Percentiles rank a stretch among this genome's conserved stretches.
Evolutionary conservation across 148 eudicot species (phyloP).

Genomic region (Chenopodium album): DNA sequence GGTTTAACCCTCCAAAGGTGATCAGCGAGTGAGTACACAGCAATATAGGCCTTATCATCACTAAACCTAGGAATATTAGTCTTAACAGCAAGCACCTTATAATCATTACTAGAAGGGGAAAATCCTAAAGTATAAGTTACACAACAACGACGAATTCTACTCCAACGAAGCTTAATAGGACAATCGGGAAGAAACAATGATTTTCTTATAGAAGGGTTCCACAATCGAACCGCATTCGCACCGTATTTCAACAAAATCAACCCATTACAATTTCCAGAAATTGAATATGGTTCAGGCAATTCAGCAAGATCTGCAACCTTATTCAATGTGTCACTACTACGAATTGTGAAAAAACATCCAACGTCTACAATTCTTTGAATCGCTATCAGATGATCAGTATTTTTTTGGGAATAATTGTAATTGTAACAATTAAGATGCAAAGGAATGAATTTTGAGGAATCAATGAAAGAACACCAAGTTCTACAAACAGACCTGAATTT

Average conservation of each 20-base stretch:
- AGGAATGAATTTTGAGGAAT: neutral
- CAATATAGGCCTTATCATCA: neutral
- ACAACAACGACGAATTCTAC: no score
- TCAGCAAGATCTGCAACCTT: no score
- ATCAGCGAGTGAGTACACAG: no score
- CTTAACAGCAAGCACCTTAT: neutral
- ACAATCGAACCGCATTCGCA: neutral
- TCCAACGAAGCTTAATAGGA: neutral
- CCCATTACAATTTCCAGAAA: neutral
- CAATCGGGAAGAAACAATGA: neutral
- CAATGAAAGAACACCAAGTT: conserved; percentile 7
- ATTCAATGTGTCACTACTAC: neutral
- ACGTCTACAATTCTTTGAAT: neutral
- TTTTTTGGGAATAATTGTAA: no score
- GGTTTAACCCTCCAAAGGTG: no score
- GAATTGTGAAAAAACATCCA: neutral
- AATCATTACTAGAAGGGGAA: neutral
- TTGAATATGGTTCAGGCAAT: no score
- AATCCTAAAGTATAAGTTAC: conserved; percentile 5
- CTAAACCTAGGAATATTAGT: neutral
- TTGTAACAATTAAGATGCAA: neutral
- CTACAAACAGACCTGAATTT: conserved; percentile 17
- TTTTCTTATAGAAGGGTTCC: neutral
- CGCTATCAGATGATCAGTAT: neutral
- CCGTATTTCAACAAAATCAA: neutral